Evolutionary conservation across 2,329 filamentous ascomycete species (phyloP).

Genomic region (Xylariaceae sp.): DNA sequence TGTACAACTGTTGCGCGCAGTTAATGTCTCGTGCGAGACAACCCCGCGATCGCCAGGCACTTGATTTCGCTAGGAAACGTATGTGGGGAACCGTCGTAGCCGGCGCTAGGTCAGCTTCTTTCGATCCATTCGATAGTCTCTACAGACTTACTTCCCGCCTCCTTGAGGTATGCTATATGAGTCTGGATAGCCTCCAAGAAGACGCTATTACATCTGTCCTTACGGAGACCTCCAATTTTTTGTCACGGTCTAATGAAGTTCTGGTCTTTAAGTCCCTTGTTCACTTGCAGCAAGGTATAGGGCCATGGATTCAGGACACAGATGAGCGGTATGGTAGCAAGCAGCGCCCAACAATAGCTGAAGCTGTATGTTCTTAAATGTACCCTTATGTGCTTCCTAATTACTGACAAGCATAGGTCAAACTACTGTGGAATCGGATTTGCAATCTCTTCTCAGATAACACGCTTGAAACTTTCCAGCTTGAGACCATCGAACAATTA

Average conservation of each 20-base stretch:
- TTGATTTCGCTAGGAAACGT: slow-evolving; percentile 60
- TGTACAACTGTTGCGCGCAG: slow-evolving; percentile 35
- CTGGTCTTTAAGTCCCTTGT: slow-evolving; percentile 52
- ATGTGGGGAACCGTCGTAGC: slow-evolving; percentile 55
- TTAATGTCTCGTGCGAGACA: slow-evolving; percentile 46
- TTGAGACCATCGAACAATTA: slow-evolving; percentile 49
- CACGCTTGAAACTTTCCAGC: slow-evolving; percentile 38
- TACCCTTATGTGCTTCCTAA: not conserved
- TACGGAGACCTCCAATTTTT: slow-evolving; percentile 46
- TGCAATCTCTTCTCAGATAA: slow-evolving; percentile 36
- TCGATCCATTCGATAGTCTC: slow-evolving; percentile 61
- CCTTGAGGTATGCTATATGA: slow-evolving; percentile 50
- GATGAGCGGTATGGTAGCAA: slow-evolving; percentile 39
- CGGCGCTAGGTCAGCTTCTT: slow-evolving; percentile 38
- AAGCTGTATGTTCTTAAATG: slow-evolving; percentile 38
- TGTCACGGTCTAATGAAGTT: slow-evolving; percentile 43
- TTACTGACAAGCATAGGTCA: slow-evolving; percentile 37
- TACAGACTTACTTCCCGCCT: slow-evolving; percentile 54
- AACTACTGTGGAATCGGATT: slow-evolving; percentile 46
- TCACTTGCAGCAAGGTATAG: slow-evolving; percentile 56
- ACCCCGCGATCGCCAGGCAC: slow-evolving; percentile 54
- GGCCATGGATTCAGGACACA: slow-evolving; percentile 58
- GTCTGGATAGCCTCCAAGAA: slow-evolving; percentile 36
- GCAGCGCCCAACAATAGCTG: slow-evolving; percentile 36
- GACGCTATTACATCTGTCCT: slow-evolving; percentile 43